A percentile compares a stretch with the other conserved stretches of the same genome.
These are phyloP conservation scores for Coemansia sp. DNA, from an alignment of 192 early-diverging fungal species.

Conservation along the genomic window DNA sequence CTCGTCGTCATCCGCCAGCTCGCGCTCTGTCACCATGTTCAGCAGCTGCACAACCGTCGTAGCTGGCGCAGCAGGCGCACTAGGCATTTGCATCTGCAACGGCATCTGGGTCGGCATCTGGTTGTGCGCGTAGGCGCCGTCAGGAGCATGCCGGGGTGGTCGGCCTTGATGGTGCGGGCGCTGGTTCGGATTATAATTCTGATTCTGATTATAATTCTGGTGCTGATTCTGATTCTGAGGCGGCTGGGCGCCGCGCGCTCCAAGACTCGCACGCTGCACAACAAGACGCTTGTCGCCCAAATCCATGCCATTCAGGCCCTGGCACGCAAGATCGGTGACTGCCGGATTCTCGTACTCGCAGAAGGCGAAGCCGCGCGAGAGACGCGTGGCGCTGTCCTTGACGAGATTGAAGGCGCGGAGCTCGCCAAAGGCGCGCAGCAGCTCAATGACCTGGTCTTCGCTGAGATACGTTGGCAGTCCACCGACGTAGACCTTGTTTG, in stretches of 20 bases:
- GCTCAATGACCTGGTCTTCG: conserved; percentile 92
- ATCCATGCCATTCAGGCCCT: conserved; percentile 95
- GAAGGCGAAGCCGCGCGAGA: conserved; percentile 93
- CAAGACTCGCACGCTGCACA: conserved; percentile 91
- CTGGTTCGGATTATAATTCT: background rate
- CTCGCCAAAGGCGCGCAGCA: conserved; percentile 93
- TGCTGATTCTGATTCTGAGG: conserved; percentile 2
- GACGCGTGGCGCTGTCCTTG: conserved; percentile 71
- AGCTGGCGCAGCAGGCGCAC: conserved; percentile 71
- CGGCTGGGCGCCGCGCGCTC: conserved; percentile 58
- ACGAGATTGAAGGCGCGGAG: conserved; percentile 92
- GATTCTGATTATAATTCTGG: no score
- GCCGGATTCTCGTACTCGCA: conserved; percentile 90
- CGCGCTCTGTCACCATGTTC: conserved; percentile 91
- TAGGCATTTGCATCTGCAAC: conserved; percentile 6
- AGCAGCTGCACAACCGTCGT: conserved; percentile 85
- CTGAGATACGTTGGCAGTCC: conserved; percentile 86
- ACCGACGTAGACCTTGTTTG: conserved; percentile 94
- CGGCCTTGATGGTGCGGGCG: conserved; percentile 36
- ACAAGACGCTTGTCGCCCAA: conserved; percentile 91
- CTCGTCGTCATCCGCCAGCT: conserved; percentile 82
- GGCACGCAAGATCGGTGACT: conserved; percentile 91
- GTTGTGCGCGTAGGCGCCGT: background rate
- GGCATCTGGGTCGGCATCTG: conserved; percentile 42
- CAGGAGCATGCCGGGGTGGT: background rate